Base-by-base conservation (phyloP, 805 yeast species). In the Kodamaea hsintzibuensis region DNA sequence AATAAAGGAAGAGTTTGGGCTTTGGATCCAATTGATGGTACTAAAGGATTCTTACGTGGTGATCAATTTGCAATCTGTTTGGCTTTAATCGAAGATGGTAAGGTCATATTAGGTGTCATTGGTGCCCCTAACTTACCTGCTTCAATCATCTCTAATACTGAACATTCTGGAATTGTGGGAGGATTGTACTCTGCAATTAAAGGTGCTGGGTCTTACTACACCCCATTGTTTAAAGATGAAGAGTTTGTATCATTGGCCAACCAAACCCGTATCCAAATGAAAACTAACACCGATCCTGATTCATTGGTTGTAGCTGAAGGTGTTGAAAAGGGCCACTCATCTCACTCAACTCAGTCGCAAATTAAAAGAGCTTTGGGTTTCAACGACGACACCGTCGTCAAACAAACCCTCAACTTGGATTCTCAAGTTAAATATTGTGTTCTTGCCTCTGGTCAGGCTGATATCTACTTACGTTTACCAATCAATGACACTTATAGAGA, bases 61-160 rank as follows among this genome's bases (percentile, higher is more conserved):
- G 98, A 92, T 59, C 99, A 95, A 67, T 95, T 91, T 70, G 98
- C 99, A 1, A 96, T 95, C 1, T 95, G 99, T 67, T 76, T 95
- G 45, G 98, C 96, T 0, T 74, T 95, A 60, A 85, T 95, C 47
- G 96, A 85, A 30, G 88, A 92, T 64, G 96, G 97, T 12, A 77
- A 82, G 49, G 96, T 91, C 1, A 85, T 87, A 56, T 79, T 95
- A 48, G 99, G 99, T 49, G 96, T 89, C 22, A 89, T 95, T 69
- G 99, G 98, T 0, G 93, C 98, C 70, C 99, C 99, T 33, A 95
- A 95, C 67, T 75, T 96, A 55, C 85, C 87, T 2, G 83, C 77
- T 46, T 78, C 74, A 43, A 70, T 83, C 22, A 57, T 68, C 14
- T 67, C 77, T 47, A 67, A 70, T 47, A 70, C 57, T 12, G 69